Conservation (phyloP, 306 rosid species). For the Prunus fruticosa region DNA sequence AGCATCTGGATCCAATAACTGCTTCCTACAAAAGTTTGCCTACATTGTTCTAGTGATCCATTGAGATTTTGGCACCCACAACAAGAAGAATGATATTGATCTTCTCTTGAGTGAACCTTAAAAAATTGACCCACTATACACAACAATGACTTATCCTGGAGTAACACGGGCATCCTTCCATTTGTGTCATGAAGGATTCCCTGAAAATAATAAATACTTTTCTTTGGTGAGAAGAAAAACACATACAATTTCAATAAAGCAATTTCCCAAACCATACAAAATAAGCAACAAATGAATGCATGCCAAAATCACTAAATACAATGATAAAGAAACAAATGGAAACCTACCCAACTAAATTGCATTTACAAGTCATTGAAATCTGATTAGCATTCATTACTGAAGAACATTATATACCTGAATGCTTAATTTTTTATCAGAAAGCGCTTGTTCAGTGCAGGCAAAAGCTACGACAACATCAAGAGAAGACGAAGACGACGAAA, state of each 20-base stretch:
- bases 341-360: neutral
- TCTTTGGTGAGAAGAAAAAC: too few relatives aligned
- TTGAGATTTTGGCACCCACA: slow-evolving; percentile 40
- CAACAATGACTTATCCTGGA: slow-evolving; percentile 60
- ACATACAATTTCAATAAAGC: neutral
- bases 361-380: neutral
- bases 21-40: slow-evolving; percentile 37
- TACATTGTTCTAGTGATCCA: slow-evolving; percentile 47
- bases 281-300: neutral
- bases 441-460: slow-evolving; percentile 40
- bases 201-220: slow-evolving; percentile 29
- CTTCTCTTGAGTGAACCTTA: slow-evolving; percentile 27
- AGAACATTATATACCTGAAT: slow-evolving; percentile 60
- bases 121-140: slow-evolving; percentile 56
- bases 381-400: neutral
- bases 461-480: slow-evolving; percentile 77
- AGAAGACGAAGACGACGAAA: slow-evolving; percentile 55
- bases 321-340: neutral
- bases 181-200: slow-evolving; percentile 50
- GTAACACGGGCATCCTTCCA: slow-evolving; percentile 56
- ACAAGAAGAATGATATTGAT: slow-evolving; percentile 28
- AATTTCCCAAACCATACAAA: neutral
- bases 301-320: neutral
- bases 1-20: slow-evolving; percentile 51
- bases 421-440: slow-evolving; percentile 34